Conservation (phyloP, 345 rosid genomes). For the Stellera chamaejasme region DNA sequence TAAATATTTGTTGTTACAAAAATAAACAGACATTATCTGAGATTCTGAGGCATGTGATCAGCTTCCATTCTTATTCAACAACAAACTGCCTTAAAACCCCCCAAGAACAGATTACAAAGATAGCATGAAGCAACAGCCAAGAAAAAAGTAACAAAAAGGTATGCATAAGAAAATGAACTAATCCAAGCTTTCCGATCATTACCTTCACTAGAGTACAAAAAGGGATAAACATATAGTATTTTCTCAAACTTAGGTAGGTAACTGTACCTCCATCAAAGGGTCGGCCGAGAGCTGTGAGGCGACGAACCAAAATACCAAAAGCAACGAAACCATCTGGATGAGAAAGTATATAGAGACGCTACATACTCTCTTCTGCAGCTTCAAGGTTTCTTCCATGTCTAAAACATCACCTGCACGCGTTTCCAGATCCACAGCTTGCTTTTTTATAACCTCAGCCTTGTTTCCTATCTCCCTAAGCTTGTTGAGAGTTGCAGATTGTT, state of each 20-base stretch:
- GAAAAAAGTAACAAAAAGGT: not conserved
- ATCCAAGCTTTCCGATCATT: constrained; percentile 11
- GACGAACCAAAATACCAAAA: constrained; percentile 34
- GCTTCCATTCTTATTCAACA: not conserved
- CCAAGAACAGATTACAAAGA: not conserved
- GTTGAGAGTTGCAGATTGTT: constrained; percentile 29
- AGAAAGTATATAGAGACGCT: constrained; percentile 41
- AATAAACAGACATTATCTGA: no score
- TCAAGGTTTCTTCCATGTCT: constrained; percentile 38
- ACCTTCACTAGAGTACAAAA: constrained; percentile 19
- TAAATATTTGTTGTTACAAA: no score
- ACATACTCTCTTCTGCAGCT: constrained; percentile 36
- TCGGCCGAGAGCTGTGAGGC: constrained; percentile 31
- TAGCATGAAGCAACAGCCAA: not conserved
- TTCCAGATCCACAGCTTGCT: constrained; percentile 46
- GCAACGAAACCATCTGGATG: constrained; percentile 48
- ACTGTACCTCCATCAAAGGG: constrained; percentile 33
- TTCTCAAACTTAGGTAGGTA: constrained; percentile 44
- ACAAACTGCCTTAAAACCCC: not conserved
- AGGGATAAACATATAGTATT: not conserved
- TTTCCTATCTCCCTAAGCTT: constrained; percentile 41
- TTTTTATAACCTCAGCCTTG: constrained; percentile 38
- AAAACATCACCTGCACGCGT: constrained; percentile 31
- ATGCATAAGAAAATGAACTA: not conserved
- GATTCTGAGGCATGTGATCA: constrained; percentile 4